Evolutionary conservation across 768 basidiomycete species (phyloP).

Genomic region (Leucocoprinus birnbaumii): DNA sequence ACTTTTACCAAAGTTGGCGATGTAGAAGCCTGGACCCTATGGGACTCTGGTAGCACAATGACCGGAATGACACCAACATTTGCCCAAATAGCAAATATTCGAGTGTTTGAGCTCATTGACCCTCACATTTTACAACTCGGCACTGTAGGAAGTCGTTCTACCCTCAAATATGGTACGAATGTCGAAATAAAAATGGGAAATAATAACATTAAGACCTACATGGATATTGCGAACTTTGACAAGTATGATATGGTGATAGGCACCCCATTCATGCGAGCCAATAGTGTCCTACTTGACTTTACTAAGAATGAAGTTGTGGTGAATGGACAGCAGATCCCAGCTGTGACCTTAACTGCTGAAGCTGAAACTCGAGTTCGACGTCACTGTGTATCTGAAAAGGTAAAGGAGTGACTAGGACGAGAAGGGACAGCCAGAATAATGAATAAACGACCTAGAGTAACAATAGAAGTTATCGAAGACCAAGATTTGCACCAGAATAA

Average conservation of each 20-base stretch:
- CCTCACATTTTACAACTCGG: not conserved
- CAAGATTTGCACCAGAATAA: too few species aligned
- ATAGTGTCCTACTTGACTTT: conserved; percentile 24
- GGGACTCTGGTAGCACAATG: not conserved
- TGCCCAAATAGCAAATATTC: not conserved
- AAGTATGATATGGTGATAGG: conserved; percentile 33
- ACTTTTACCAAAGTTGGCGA: not conserved
- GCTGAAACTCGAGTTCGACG: not conserved
- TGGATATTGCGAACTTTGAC: conserved; percentile 34
- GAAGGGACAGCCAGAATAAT: too few species aligned
- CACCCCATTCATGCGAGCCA: conserved; percentile 26
- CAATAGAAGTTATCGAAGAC: too few species aligned
- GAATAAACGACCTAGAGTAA: too few species aligned
- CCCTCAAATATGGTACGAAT: not conserved
- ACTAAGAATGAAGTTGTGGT: conserved; percentile 12
- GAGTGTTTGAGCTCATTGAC: not conserved
- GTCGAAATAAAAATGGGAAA: not conserved
- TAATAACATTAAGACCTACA: conserved; percentile 12
- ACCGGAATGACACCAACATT: not conserved
- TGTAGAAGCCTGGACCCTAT: not conserved
- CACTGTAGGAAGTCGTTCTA: not conserved
- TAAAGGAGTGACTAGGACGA: not conserved
- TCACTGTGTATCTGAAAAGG: conserved; percentile 4
- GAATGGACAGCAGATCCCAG: conserved; percentile 2
- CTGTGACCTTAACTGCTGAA: not conserved